phyloP scores from a whole-genome alignment of 306 rosid species.

The Prunus fruticosa region DNA sequence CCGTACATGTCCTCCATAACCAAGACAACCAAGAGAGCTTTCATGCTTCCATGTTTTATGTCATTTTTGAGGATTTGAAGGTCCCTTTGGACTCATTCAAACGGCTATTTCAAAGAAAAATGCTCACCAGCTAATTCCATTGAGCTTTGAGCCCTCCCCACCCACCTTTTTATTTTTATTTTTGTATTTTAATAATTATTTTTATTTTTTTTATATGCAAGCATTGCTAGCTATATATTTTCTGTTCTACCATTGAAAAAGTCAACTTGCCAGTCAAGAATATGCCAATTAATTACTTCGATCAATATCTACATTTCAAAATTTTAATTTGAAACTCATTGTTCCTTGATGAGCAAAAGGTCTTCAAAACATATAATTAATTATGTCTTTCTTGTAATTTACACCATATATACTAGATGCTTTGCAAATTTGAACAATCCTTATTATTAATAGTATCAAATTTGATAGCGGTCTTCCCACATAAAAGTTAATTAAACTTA shows the following conservation, averaged over 20 bases:
- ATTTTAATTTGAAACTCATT: background rate
- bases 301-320: no score
- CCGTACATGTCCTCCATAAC: constrained; percentile 47
- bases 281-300: background rate
- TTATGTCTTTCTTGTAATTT: constrained; percentile 5
- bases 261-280: background rate
- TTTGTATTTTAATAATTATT: no score
- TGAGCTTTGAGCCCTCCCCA: background rate
- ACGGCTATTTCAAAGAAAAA: constrained; percentile 25
- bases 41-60: constrained; percentile 41
- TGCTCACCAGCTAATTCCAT: background rate
- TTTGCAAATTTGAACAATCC: background rate
- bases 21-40: constrained; percentile 53
- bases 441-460: background rate
- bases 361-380: background rate
- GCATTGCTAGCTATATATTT: background rate
- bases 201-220: background rate
- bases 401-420: background rate
- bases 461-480: no score
- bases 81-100: constrained; percentile 45
- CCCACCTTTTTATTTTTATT: no score
- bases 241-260: background rate
- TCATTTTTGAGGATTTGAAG: constrained; percentile 16
- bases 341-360: background rate
- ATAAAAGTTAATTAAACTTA: no score